Percentiles rank a stretch among this genome's conserved stretches.
Conservation (phyloP, 1,284 basidiomycete species). For the Tilletiaria anomala region DNA sequence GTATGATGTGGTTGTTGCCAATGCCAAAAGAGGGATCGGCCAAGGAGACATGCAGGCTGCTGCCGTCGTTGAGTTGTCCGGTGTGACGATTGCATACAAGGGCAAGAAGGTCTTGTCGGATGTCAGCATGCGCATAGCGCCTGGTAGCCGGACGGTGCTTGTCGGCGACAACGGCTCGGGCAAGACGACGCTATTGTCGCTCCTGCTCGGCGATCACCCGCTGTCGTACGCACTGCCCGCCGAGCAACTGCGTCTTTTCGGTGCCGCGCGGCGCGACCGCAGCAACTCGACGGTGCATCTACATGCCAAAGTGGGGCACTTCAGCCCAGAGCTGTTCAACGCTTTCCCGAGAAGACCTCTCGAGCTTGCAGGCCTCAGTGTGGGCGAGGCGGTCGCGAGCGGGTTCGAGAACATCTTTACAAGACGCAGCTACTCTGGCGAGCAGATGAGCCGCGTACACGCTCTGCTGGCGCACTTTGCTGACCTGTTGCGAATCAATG, state of each 20-base stretch:
- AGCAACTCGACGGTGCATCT: conserved; percentile 22
- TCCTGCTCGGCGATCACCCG: conserved; percentile 86
- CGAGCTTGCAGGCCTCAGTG: conserved; percentile 20
- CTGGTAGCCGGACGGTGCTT: conserved; percentile 14
- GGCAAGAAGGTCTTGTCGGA: conserved; percentile 20
- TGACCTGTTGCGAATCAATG: conserved; percentile 13
- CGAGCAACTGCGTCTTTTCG: conserved; percentile 17
- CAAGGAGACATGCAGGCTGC: conserved; percentile 22
- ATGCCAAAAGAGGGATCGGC: conserved; percentile 5
- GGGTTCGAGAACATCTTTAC: conserved; percentile 32
- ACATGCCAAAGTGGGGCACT: conserved; percentile 47
- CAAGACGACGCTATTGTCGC: conserved; percentile 83
- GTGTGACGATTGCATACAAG: conserved; percentile 60
- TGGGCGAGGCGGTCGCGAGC: conserved; percentile 24
- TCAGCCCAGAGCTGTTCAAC: conserved; percentile 77
- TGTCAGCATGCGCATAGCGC: conserved; percentile 1
- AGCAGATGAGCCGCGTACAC: conserved; percentile 10
- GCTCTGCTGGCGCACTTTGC: conserved; percentile 11
- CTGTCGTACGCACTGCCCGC: conserved; percentile 58
- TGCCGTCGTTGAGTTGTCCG: conserved; percentile 51
- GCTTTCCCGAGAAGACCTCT: conserved; percentile 54
- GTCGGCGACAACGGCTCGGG: conserved; percentile 51
- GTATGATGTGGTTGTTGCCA: conserved; percentile 5
- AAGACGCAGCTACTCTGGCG: conserved; percentile 2
- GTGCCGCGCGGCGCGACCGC: conserved; percentile 11